Evolutionary conservation across 202 grass and related monocot species (phyloP).

Genomic region (Zizania palustris): DNA sequence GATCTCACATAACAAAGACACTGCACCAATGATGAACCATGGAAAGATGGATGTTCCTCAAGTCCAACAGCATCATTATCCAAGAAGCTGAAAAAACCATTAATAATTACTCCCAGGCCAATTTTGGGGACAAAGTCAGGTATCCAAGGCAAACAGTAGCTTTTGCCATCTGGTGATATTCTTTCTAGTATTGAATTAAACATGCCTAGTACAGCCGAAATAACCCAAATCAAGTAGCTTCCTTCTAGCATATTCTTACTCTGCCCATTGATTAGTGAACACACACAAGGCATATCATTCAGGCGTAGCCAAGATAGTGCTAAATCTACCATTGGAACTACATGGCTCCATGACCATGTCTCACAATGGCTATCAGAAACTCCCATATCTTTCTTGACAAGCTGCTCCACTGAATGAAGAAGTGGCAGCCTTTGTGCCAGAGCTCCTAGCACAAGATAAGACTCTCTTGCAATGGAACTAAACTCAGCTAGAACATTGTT

Average conservation of each 20-base stretch:
- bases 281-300: conserved; percentile 55
- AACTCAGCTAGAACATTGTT: conserved; percentile 70
- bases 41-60: conserved; percentile 40
- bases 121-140: conserved; percentile 92
- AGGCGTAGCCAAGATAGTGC: conserved; percentile 69
- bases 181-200: conserved; percentile 67
- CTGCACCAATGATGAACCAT: conserved; percentile 54
- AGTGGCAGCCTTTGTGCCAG: conserved; percentile 72
- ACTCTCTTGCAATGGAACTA: conserved; percentile 75
- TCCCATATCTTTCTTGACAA: conserved; percentile 47
- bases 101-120: conserved; percentile 68
- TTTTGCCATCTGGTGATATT: conserved; percentile 59
- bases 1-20: conserved; percentile 63
- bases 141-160: conserved; percentile 65
- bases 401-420: conserved; percentile 68
- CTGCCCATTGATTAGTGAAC: conserved; percentile 43
- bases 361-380: conserved; percentile 41
- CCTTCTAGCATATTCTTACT: conserved; percentile 40
- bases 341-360: conserved; percentile 79
- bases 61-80: conserved; percentile 27
- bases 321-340: conserved; percentile 79
- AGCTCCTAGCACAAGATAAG: conserved; percentile 77
- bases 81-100: conserved; percentile 57
- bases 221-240: conserved; percentile 58
- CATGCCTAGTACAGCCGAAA: conserved; percentile 68